Base-by-base conservation (phyloP, 2,329 filamentous ascomycete genomes). In the Botrytis tulipae region DNA sequence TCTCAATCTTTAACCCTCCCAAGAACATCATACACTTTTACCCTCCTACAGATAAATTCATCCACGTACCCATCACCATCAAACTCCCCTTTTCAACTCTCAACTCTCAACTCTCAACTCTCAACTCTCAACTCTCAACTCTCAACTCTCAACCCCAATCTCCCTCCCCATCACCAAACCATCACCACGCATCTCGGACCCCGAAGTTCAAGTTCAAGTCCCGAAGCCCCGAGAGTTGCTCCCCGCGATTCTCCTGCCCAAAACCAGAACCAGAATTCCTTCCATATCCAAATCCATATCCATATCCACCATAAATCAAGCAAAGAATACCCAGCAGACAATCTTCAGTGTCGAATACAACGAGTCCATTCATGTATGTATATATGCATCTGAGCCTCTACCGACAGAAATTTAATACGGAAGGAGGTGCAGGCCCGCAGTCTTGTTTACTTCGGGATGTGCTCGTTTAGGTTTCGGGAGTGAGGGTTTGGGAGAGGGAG, bases 1-100 rank as follows among this genome's bases (percentile, higher is more conserved):
- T 16, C 25, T 2, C 4, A n/a, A 54, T n/a, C 25, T 3, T 0
- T 2, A 16, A 54, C 6, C 7, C 0, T 16, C 25, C 5, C 25
- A 16, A 3, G 25, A n/a, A n/a, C 10, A 54, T 8, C 12, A 54
- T 9, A 16, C 5, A 3, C 4, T 16, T 51, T 1, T 5, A n/a
- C 48, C 12, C 12, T 54, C n/a, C 12, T 10, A n/a, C 12, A 16
- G 5, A 54, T 16, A 3, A n/a, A 54, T 16, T 4, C 12, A n/a
- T n/a, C 48, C 4, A 48, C 20, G 3, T 25, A 48, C 20, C 9
- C 46, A 48, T 22, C 7, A 48, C 44, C 44, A 22, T 48, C 48
- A 51, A 14, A n/a, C 35, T 35, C 35, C 35, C 35, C 35, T n/a
- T n/a, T n/a, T 5, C 35, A 2, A 2, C 5, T 20, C 46, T 4